These are phyloP conservation scores for Schizophyllum amplum DNA, from an alignment of 1,284 basidiomycete species.

Conservation along the genomic window DNA sequence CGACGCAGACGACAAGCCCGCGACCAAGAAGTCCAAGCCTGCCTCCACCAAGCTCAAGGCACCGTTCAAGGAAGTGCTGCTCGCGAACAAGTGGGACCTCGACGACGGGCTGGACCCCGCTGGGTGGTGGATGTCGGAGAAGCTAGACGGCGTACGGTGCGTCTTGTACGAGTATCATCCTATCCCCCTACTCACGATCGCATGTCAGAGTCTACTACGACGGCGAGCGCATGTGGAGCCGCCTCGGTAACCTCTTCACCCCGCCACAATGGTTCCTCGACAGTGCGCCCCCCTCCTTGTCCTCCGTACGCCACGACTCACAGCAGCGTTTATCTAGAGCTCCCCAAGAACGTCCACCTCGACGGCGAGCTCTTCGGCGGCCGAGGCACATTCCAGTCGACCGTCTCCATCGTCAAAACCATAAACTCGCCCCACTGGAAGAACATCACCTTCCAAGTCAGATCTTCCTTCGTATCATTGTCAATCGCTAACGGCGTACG, in stretches of 20 bases:
- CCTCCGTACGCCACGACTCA: not conserved
- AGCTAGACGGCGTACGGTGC: slow-evolving; percentile 52
- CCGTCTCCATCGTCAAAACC: slow-evolving; percentile 53
- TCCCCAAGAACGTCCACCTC: slow-evolving; percentile 50
- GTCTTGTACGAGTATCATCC: too few species aligned
- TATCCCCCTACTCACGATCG: not conserved
- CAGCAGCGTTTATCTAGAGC: slow-evolving; percentile 24
- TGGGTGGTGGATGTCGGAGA: slow-evolving; percentile 65
- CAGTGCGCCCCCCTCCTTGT: slow-evolving; percentile 27
- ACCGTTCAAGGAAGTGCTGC: slow-evolving; percentile 28
- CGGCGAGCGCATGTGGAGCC: slow-evolving; percentile 47
- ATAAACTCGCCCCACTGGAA: slow-evolving; percentile 51
- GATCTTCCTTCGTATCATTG: slow-evolving; percentile 5
- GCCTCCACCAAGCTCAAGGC: not conserved
- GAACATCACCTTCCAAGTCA: slow-evolving; percentile 52
- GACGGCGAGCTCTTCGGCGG: slow-evolving; percentile 61
- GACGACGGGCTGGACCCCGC: slow-evolving; percentile 47
- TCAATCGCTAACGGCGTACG: not conserved
- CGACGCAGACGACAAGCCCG: slow-evolving; percentile 10
- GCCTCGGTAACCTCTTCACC: slow-evolving; percentile 52
- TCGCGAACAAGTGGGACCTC: slow-evolving; percentile 55
- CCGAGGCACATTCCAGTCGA: slow-evolving; percentile 49
- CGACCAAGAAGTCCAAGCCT: slow-evolving; percentile 4
- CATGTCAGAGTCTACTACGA: slow-evolving; percentile 51
- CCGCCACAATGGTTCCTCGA: slow-evolving; percentile 54